phyloP scores from a whole-genome alignment of 305 asterid species.

The Fraxinus baroniana region DNA sequence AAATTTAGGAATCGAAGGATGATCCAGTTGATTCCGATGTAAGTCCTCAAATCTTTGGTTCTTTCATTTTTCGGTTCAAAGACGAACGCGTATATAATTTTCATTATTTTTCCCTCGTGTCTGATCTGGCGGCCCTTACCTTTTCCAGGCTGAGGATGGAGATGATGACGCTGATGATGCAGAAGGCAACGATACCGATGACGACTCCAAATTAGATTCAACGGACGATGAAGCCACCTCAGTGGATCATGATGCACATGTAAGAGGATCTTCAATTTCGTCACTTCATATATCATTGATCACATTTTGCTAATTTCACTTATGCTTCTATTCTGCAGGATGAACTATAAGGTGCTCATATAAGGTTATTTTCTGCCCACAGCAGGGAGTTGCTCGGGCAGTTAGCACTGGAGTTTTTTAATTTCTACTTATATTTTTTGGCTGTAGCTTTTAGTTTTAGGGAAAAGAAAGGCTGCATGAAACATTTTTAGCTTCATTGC shows the following conservation, averaged over 20 bases:
- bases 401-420: slow-evolving; percentile 9
- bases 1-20: no score
- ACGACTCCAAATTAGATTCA: slow-evolving; percentile 17
- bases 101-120: no score
- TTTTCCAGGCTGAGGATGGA: no score
- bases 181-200: background rate
- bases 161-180: no score
- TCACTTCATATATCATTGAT: background rate
- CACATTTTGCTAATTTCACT: background rate
- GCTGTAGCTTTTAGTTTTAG: slow-evolving; percentile 32
- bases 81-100: no score
- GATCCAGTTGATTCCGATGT: no score
- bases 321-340: slow-evolving; percentile 35
- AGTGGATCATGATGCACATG: slow-evolving; percentile 37
- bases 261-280: slow-evolving; percentile 11
- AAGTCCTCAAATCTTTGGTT: no score
- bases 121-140: no score
- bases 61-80: no score
- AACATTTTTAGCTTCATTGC: slow-evolving; percentile 29
- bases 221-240: slow-evolving; percentile 32
- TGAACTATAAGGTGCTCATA: slow-evolving; percentile 32
- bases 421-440: slow-evolving; percentile 9
- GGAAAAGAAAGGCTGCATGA: slow-evolving; percentile 34
- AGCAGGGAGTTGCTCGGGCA: slow-evolving; percentile 6
- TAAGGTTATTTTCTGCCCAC: background rate